phyloP scores from a whole-genome alignment of 163 green algal genomes.

The Scenedesmus sp. region DNA sequence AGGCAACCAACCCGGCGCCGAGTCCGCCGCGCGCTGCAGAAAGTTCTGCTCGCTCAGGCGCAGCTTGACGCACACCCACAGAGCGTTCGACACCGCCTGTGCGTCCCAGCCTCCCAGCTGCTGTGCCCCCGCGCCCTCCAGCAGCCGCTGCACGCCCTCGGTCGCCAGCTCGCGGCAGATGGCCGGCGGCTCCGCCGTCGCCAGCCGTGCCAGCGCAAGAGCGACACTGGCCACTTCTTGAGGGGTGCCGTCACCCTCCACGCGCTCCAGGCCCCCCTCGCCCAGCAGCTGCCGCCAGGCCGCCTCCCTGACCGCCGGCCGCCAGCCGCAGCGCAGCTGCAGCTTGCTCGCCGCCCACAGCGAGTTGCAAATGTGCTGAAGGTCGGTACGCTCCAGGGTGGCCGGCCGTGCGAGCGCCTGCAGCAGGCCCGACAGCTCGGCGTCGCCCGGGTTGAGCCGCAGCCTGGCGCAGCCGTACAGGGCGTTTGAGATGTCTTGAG shows the following conservation, averaged over 20 bases:
- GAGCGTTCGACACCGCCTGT: not conserved
- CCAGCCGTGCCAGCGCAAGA: not conserved
- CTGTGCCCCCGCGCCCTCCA: not conserved
- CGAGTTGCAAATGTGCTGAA: not conserved
- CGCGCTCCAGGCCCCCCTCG: not conserved
- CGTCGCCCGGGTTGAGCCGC: not conserved
- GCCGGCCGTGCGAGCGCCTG: not conserved
- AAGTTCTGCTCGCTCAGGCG: not conserved
- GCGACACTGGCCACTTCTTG: not conserved
- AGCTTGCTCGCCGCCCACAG: slow-evolving; percentile 10
- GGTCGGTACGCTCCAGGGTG: not conserved
- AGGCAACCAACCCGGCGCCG: not conserved
- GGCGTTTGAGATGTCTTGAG: not conserved
- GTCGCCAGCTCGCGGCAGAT: not conserved
- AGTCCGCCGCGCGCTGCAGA: not conserved
- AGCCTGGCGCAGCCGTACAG: slow-evolving; percentile 8
- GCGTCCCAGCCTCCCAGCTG: not conserved
- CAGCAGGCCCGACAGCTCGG: not conserved
- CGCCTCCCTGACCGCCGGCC: not conserved
- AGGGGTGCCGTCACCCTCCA: not conserved
- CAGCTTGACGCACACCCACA: slow-evolving; percentile 8
- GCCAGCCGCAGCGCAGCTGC: not conserved
- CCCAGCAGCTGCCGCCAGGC: not conserved
- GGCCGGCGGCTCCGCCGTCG: too few relatives aligned
- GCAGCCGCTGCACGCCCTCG: not conserved